phyloP scores from a whole-genome alignment of 805 yeast species.

The Lipomyces chichibuensis region DNA sequence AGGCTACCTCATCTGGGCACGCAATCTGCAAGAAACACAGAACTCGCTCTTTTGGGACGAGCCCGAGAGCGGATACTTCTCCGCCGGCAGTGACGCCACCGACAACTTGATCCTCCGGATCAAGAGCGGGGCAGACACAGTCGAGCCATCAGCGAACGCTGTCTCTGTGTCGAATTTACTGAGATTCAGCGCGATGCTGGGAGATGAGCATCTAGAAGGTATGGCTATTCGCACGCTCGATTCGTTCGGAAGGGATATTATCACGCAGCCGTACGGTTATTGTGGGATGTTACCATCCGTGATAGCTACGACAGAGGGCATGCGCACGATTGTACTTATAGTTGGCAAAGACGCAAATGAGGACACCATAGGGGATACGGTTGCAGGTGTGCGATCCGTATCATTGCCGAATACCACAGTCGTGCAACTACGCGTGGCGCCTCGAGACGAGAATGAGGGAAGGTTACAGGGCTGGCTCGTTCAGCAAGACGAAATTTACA shows the following conservation, averaged over 20 bases:
- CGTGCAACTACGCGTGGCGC: slow-evolving; percentile 7
- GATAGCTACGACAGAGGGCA: slow-evolving; percentile 22
- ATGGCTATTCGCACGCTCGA: slow-evolving; percentile 24
- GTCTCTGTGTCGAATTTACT: slow-evolving; percentile 43
- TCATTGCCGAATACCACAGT: slow-evolving; percentile 21
- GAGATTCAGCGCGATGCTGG: slow-evolving; percentile 38
- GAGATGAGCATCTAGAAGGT: slow-evolving; percentile 22
- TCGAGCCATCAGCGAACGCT: slow-evolving; percentile 47
- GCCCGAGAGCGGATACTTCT: slow-evolving; percentile 43
- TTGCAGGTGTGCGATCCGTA: slow-evolving; percentile 7
- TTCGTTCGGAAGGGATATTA: slow-evolving; percentile 24
- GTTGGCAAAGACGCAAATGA: slow-evolving; percentile 5
- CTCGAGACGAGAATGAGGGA: slow-evolving; percentile 10
- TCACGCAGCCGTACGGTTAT: slow-evolving; percentile 25
- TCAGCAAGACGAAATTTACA: slow-evolving; percentile 17
- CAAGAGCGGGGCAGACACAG: slow-evolving; percentile 45
- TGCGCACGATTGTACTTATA: slow-evolving; percentile 25
- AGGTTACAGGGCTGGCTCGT: slow-evolving; percentile 21
- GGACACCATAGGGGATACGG: slow-evolving; percentile 3
- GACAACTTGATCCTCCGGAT: slow-evolving; percentile 42
- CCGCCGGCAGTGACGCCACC: slow-evolving; percentile 35
- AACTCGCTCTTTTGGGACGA: slow-evolving; percentile 43
- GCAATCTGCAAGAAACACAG: slow-evolving; percentile 43
- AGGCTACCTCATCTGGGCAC: slow-evolving; percentile 42
- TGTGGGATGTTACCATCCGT: slow-evolving; percentile 26